Conservation (phyloP, 495 filamentous ascomycete species). For the Sporormia fimetaria region DNA sequence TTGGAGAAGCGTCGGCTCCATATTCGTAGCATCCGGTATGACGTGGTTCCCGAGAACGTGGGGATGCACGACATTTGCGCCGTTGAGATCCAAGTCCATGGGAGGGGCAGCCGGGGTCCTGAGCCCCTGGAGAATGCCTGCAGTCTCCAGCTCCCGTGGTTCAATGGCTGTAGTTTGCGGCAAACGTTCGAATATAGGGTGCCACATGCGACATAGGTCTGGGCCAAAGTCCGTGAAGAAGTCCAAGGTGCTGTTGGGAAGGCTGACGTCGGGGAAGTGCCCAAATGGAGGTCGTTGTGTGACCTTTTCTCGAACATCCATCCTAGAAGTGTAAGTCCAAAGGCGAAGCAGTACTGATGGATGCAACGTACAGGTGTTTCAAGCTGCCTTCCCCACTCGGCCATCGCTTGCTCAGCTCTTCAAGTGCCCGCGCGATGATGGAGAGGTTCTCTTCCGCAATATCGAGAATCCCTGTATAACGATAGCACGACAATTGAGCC, state of each 20-base stretch:
- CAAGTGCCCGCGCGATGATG: conserved; percentile 16
- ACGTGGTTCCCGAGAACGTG: conserved; percentile 5
- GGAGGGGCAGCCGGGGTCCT: conserved; percentile 8
- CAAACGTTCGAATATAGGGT: conserved; percentile 8
- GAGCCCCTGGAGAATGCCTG: conserved; percentile 21
- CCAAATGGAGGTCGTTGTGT: conserved; percentile 7
- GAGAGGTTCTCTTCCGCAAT: conserved; percentile 19
- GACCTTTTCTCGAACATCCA: conserved; percentile 22
- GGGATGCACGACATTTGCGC: conserved; percentile 1
- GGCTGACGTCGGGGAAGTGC: conserved; percentile 19
- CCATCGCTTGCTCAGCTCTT: conserved; percentile 22
- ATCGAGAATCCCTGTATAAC: conserved; percentile 16
- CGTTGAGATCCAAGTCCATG: conserved; percentile 3
- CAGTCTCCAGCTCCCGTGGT: conserved; percentile 20
- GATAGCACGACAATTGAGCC: conserved; percentile 21
- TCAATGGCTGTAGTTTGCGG: conserved; percentile 4
- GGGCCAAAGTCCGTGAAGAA: conserved; percentile 24
- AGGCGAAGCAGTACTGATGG: not conserved
- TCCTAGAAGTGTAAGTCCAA: not conserved
- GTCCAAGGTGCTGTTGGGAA: conserved; percentile 10
- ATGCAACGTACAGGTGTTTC: conserved; percentile 16
- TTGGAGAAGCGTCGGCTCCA: conserved; percentile 13
- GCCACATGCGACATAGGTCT: conserved; percentile 21
- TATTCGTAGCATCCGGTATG: not conserved
- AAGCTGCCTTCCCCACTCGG: conserved; percentile 18